These are phyloP conservation scores for Adansonia madagascariensis DNA, from an alignment of 441 rosid genomes.

Conservation along the genomic window DNA sequence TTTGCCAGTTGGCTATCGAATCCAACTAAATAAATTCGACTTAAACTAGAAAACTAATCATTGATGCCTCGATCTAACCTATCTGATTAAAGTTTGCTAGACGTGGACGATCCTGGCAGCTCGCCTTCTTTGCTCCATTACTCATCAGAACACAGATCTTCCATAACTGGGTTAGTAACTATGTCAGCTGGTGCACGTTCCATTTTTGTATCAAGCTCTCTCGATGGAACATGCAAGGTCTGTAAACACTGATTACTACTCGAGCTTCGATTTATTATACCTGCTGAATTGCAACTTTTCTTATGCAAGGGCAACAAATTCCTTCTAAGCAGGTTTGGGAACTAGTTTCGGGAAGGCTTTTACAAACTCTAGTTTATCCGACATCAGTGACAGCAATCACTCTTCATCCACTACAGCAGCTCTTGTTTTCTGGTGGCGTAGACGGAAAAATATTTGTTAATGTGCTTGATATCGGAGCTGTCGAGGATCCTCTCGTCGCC, in stretches of 20 bases:
- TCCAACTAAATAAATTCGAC: neutral
- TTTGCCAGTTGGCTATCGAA: neutral
- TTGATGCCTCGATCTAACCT: conserved; percentile 27
- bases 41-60: conserved; percentile 8
- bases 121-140: conserved; percentile 38
- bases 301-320: conserved; percentile 1
- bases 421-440: conserved; percentile 44
- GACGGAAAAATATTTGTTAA: conserved; percentile 54
- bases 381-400: conserved; percentile 44
- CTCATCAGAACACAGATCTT: conserved; percentile 47
- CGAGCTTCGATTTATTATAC: neutral
- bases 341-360: conserved; percentile 43
- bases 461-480: conserved; percentile 32
- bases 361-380: conserved; percentile 46
- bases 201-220: conserved; percentile 49
- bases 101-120: conserved; percentile 40
- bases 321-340: conserved; percentile 50
- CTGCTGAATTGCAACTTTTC: conserved; percentile 13
- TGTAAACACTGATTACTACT: neutral
- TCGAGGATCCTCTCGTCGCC: conserved; percentile 38
- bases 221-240: conserved; percentile 62
- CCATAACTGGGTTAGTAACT: conserved; percentile 48
- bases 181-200: conserved; percentile 35
- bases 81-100: conserved; percentile 42
- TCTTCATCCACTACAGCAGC: conserved; percentile 44